phyloP scores from a whole-genome alignment of 306 rosid genomes.

The Argentina anserina region DNA sequence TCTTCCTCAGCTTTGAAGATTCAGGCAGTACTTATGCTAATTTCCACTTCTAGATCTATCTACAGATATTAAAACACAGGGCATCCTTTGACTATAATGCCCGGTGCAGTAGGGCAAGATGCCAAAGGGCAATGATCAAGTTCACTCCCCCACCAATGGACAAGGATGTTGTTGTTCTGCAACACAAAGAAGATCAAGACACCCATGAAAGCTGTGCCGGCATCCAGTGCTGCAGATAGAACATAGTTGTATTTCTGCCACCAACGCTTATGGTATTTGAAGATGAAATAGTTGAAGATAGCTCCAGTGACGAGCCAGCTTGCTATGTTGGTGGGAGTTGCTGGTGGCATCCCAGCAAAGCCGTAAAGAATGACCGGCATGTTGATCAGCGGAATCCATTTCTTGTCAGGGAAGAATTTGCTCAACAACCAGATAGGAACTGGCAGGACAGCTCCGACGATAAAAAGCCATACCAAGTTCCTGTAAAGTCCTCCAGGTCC shows the following conservation, averaged over 20 bases:
- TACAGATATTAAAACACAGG: slow-evolving; percentile 48
- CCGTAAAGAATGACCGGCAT: slow-evolving; percentile 89
- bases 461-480: slow-evolving; percentile 83
- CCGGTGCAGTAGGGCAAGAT: slow-evolving; percentile 83
- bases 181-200: slow-evolving; percentile 75
- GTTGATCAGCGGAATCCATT: slow-evolving; percentile 88
- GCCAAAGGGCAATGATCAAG: slow-evolving; percentile 91
- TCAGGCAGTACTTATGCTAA: background rate
- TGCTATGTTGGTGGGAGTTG: slow-evolving; percentile 91
- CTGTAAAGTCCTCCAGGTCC: slow-evolving; percentile 88
- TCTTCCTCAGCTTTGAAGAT: background rate
- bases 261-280: slow-evolving; percentile 78
- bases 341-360: slow-evolving; percentile 98
- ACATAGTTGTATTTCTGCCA: slow-evolving; percentile 97
- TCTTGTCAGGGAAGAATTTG: slow-evolving; percentile 76
- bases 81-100: slow-evolving; percentile 70
- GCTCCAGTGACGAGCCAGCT: slow-evolving; percentile 95
- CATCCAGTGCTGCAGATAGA: slow-evolving; percentile 89
- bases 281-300: slow-evolving; percentile 84
- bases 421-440: slow-evolving; percentile 81
- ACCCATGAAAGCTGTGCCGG: slow-evolving; percentile 97
- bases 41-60: background rate
- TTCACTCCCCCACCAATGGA: slow-evolving; percentile 90
- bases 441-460: slow-evolving; percentile 82
- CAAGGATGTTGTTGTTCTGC: slow-evolving; percentile 54